phyloP scores from a whole-genome alignment of 164 flowering plant genomes.

The Tetracentron sinense region DNA sequence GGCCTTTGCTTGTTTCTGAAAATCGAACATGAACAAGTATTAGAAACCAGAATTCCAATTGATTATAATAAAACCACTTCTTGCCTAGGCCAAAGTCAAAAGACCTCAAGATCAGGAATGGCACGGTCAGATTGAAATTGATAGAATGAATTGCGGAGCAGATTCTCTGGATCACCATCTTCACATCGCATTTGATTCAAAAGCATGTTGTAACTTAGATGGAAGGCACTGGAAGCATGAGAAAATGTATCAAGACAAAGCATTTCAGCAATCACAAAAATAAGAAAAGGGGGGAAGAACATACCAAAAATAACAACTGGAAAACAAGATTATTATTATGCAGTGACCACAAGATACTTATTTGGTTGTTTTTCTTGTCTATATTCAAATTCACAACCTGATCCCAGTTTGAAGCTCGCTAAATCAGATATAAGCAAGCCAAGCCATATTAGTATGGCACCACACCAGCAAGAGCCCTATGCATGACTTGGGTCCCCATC shows the following conservation, averaged over 20 bases:
- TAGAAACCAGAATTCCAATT: neutral
- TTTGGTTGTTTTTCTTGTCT: neutral
- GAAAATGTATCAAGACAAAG: constrained; percentile 8
- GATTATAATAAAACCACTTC: constrained; percentile 3
- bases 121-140: constrained; percentile 97
- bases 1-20: constrained; percentile 75
- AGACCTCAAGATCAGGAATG: constrained; percentile 89
- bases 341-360: neutral
- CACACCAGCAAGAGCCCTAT: no score
- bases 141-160: constrained; percentile 91
- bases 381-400: neutral
- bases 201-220: constrained; percentile 96
- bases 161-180: constrained; percentile 89
- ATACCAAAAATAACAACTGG: neutral
- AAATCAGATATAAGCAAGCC: neutral
- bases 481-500: neutral
- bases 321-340: neutral
- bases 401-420: neutral
- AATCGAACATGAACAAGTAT: neutral
- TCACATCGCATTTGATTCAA: constrained; percentile 90
- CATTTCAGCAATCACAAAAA: neutral
- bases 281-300: neutral
- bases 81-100: constrained; percentile 17
- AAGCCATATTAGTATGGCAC: no score
- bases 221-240: constrained; percentile 74